Percentiles rank a stretch among this genome's conserved stretches.
These are phyloP conservation scores for Rosa lucieae DNA, from an alignment of 306 rosid genomes.

Conservation along the genomic window DNA sequence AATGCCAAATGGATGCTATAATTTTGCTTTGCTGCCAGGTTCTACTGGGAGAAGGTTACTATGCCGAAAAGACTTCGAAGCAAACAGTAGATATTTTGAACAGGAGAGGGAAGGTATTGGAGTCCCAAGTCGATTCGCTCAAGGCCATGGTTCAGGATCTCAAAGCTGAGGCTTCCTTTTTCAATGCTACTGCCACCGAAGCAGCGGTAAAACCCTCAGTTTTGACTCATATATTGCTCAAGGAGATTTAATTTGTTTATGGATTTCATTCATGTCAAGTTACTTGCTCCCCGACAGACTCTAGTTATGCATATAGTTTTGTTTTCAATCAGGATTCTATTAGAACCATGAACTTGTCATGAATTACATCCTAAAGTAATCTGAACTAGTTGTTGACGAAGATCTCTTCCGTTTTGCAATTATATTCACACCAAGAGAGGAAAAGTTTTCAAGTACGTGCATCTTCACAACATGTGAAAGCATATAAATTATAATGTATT, in stretches of 20 bases:
- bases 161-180: constrained; percentile 60
- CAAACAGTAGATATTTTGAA: constrained; percentile 75
- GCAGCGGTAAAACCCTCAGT: background rate
- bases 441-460: background rate
- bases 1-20: background rate
- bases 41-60: constrained; percentile 87
- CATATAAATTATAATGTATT: background rate
- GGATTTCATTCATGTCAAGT: background rate
- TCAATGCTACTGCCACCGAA: constrained; percentile 42
- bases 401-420: background rate
- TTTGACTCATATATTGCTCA: background rate
- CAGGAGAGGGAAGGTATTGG: constrained; percentile 69
- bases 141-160: constrained; percentile 65
- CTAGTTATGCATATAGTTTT: background rate
- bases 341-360: background rate
- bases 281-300: background rate
- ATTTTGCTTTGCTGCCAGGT: constrained; percentile 45
- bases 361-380: background rate
- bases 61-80: constrained; percentile 73
- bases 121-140: constrained; percentile 64
- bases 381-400: background rate
- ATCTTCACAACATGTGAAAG: background rate
- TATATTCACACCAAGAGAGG: background rate
- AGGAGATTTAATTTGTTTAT: background rate
- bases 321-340: background rate